phyloP scores from a whole-genome alignment of 163 green algal genomes.

The Chlorella variabilis region DNA sequence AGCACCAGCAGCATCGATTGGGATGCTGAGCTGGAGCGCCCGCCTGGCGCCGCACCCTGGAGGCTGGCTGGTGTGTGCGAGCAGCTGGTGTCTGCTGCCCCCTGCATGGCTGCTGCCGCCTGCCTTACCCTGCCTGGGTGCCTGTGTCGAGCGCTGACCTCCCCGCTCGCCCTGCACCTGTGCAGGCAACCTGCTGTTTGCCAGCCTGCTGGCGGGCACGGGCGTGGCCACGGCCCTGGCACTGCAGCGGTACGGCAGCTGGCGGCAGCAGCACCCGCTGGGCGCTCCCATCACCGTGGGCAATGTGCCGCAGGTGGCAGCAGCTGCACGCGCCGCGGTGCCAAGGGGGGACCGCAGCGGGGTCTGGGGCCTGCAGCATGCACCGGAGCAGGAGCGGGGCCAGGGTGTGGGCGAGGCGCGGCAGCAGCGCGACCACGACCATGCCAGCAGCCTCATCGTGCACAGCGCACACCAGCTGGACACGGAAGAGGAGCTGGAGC shows the following conservation, averaged over 20 bases:
- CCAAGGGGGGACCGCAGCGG: not conserved
- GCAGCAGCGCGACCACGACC: too few species aligned
- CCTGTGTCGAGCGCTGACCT: too few species aligned
- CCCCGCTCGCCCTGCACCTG: not conserved
- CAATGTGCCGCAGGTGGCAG: not conserved
- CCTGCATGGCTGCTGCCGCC: not conserved
- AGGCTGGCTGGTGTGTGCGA: constrained; percentile 18
- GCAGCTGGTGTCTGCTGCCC: too few species aligned
- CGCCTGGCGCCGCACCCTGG: not conserved
- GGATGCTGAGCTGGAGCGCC: not conserved
- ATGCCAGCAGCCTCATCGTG: too few species aligned
- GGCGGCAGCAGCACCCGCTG: constrained; percentile 11
- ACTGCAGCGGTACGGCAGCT: constrained; percentile 4
- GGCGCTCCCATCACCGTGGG: not conserved
- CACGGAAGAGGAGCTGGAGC: not conserved
- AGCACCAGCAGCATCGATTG: not conserved
- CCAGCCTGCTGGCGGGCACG: not conserved
- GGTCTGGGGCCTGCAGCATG: not conserved
- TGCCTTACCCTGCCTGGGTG: not conserved
- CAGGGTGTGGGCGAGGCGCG: not conserved
- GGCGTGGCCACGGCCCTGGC: constrained; percentile 4
- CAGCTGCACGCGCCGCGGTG: not conserved
- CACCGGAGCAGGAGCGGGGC: not conserved
- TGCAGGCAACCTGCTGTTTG: constrained; percentile 30
- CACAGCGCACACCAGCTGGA: not conserved